Percentiles rank a stretch among this genome's conserved stretches.
Conservation (phyloP, 2,329 filamentous ascomycete species). For the Exophiala bonariae region DNA sequence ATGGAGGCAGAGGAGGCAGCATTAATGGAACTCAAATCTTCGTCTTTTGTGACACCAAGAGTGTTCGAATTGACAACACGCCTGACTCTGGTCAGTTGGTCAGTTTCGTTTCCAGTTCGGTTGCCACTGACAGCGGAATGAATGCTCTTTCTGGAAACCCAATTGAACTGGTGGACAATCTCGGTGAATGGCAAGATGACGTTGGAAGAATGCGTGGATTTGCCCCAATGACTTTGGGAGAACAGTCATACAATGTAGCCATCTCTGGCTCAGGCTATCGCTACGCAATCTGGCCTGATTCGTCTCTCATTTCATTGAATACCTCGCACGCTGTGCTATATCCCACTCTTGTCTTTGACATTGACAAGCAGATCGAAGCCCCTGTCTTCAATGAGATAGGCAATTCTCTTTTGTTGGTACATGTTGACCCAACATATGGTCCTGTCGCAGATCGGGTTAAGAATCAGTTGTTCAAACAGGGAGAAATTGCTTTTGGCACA, state of each 20-base stretch:
- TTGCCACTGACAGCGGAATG: slow-evolving; percentile 31
- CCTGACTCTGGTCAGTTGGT: slow-evolving; percentile 27
- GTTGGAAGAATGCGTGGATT: slow-evolving; percentile 33
- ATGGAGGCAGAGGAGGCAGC: slow-evolving; percentile 34
- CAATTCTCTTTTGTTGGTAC: slow-evolving; percentile 30
- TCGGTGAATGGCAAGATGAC: slow-evolving; percentile 34
- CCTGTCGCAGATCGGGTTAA: slow-evolving; percentile 30
- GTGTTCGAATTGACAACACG: slow-evolving; percentile 26
- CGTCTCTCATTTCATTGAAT: slow-evolving; percentile 33
- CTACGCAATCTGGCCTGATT: slow-evolving; percentile 35
- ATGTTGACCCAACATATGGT: slow-evolving; percentile 29
- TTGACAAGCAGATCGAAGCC: slow-evolving; percentile 28
- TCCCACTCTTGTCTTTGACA: slow-evolving; percentile 33
- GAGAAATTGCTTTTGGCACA: slow-evolving; percentile 32
- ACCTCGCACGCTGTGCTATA: slow-evolving; percentile 30
- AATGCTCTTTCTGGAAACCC: slow-evolving; percentile 29
- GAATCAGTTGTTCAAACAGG: slow-evolving; percentile 30
- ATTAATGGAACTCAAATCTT: slow-evolving; percentile 35
- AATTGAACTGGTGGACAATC: slow-evolving; percentile 31
- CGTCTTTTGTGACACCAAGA: slow-evolving; percentile 35
- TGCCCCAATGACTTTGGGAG: slow-evolving; percentile 32
- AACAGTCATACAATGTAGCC: slow-evolving; percentile 32
- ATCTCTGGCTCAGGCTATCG: slow-evolving; percentile 34
- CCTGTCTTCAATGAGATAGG: slow-evolving; percentile 32
- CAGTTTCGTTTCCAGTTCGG: slow-evolving; percentile 34